Evolutionary conservation across 108 stramenopile genomes (phyloP), one percentile per base, ranked within the genome.

Genomic region (Nannochloropsis salina): DNA sequence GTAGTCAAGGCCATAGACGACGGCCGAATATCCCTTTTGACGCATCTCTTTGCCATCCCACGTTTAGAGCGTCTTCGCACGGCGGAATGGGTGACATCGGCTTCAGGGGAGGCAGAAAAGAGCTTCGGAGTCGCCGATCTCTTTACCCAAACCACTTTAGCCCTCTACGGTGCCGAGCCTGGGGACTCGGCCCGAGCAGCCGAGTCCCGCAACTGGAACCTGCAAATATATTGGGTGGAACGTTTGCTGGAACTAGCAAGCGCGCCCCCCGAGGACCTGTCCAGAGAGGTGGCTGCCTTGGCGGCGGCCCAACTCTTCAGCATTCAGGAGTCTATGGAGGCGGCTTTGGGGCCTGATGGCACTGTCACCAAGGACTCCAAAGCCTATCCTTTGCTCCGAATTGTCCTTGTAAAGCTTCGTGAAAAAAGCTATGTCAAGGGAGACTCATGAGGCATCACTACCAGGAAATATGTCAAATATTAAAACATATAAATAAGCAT

Each of bases 171-270:
- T 9, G 81, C 81, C 9, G 82, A 40, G n/a, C 44, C 44, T 31
- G 47, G 84, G 74, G 81, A 15, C 9, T 80, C 84, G 22, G 45
- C 41, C 18, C 84, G 88, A 31, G 88, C 88, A 21, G 84, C 84
- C 31, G 42, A 82, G 31, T 85, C 84, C 80, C 45, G 43, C 12
- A 88, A 88, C 51, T 88, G 88, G 88, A 84, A 85, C 88, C 18
- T 88, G 45, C 84, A 84, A 84, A 41, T 88, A 42, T 88, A 85
- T 31, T 88, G 88, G 88, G 84, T 85, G 81, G 88, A 88, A 9
- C 41, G 84, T 47, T 43, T 88, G 40, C 44, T 82, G 84, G 88
- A 74, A n/a, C 61, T 74, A n/a, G 61, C 61, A n/a, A n/a, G 61
- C 20, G 61, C 61, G 6, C 15, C 3, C 20, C 61, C 61, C 61